phyloP scores from a whole-genome alignment of 2,329 filamentous ascomycete genomes.

The Podosphaera xanthii region DNA sequence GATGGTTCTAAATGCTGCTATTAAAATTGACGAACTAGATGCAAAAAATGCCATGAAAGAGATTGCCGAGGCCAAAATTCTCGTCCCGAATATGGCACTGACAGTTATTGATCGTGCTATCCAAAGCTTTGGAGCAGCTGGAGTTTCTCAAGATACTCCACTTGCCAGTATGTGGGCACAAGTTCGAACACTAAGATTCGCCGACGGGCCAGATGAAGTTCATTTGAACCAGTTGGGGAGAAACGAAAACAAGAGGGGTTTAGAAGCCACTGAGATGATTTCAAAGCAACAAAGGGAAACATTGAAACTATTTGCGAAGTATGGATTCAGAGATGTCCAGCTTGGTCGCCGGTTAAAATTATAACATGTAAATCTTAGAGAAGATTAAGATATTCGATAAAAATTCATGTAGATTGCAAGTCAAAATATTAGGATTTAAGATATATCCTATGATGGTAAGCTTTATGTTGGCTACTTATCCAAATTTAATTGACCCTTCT shows the following conservation, averaged over 20 bases:
- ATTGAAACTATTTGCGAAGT: constrained; percentile 39
- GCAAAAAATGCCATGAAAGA: constrained; percentile 80
- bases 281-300: constrained; percentile 40
- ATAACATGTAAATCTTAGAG: constrained; percentile 5
- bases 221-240: constrained; percentile 61
- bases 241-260: constrained; percentile 54
- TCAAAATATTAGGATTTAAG: not conserved
- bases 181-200: constrained; percentile 62
- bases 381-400: constrained; percentile 1
- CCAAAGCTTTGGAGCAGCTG: constrained; percentile 76
- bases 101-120: constrained; percentile 85
- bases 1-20: constrained; percentile 78
- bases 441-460: not conserved
- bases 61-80: constrained; percentile 86
- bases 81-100: constrained; percentile 62
- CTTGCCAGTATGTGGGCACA: constrained; percentile 63
- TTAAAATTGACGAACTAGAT: constrained; percentile 76
- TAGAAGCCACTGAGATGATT: constrained; percentile 36
- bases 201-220: constrained; percentile 92
- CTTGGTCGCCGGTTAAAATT: constrained; percentile 15
- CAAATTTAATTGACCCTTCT: too few relatives aligned
- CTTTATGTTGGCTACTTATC: too few relatives aligned
- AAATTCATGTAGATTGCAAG: not conserved
- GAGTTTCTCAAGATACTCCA: constrained; percentile 85
- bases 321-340: constrained; percentile 21